These are phyloP conservation scores for Rhynchosporium secalis DNA, from an alignment of 2,329 filamentous ascomycete genomes.

Conservation along the genomic window DNA sequence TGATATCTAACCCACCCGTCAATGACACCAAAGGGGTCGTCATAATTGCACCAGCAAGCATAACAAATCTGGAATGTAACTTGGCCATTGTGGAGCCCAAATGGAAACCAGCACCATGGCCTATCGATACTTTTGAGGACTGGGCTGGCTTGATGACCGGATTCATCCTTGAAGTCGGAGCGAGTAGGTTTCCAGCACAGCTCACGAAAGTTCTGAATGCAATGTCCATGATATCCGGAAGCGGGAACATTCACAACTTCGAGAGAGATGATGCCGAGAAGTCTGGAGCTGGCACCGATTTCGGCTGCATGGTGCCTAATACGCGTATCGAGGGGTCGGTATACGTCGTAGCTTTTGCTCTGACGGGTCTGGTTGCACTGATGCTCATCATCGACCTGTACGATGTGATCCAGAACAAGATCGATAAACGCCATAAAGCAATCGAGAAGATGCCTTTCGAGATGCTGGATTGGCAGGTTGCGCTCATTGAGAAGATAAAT, in stretches of 20 bases:
- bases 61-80: conserved; percentile 4
- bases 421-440: neutral
- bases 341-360: neutral
- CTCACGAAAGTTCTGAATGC: conserved; percentile 12
- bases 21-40: neutral
- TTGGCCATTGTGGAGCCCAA: neutral
- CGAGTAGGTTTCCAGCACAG: neutral
- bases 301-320: neutral
- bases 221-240: conserved; percentile 7
- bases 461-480: conserved; percentile 9
- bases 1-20: neutral
- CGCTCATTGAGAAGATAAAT: conserved; percentile 1
- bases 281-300: neutral
- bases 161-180: neutral
- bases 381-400: neutral
- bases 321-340: neutral
- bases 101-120: neutral
- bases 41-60: neutral
- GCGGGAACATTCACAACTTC: neutral
- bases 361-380: neutral
- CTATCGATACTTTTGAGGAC: neutral
- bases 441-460: conserved; percentile 10
- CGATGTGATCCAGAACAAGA: neutral
- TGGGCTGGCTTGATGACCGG: neutral
- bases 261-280: neutral